Percentiles rank a stretch among this genome's conserved stretches.
These are phyloP conservation scores for Stylosanthes scabra DNA, from an alignment of 331 rosid genomes.

Conservation along the genomic window DNA sequence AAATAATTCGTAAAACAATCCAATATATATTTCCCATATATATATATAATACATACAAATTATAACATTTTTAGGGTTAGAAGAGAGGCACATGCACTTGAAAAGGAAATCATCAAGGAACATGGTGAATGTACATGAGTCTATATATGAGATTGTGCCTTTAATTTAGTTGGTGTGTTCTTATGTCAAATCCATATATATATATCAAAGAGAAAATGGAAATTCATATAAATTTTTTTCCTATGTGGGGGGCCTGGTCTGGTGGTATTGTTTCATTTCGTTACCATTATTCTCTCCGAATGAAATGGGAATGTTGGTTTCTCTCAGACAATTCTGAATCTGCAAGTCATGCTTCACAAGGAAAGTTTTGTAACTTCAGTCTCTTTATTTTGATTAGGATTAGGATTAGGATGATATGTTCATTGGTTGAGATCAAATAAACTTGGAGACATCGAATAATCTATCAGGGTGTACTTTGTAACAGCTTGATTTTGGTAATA, in stretches of 20 bases:
- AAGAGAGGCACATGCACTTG: neutral
- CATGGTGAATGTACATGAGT: neutral
- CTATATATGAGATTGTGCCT: neutral
- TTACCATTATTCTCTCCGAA: neutral
- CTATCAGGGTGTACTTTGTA: neutral
- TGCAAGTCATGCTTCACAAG: conserved; percentile 2
- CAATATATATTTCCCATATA: no score
- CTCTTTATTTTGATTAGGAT: neutral
- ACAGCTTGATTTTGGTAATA: neutral
- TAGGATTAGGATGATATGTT: neutral
- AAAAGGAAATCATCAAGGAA: neutral
- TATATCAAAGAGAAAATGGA: conserved; percentile 2
- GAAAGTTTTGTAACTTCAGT: neutral
- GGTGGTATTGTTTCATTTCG: neutral
- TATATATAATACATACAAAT: no score
- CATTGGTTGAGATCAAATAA: neutral
- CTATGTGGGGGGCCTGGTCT: neutral
- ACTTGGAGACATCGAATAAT: neutral
- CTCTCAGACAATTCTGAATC: conserved; percentile 1
- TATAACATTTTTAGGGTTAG: no score
- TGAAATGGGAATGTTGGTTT: conserved; percentile 13
- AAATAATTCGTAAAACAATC: no score
- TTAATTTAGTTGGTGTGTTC: neutral
- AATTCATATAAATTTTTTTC: neutral
- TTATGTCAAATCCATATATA: conserved; percentile 3